Base-by-base conservation (phyloP, 148 eudicot genomes). In the Heliosperma pusillum region DNA sequence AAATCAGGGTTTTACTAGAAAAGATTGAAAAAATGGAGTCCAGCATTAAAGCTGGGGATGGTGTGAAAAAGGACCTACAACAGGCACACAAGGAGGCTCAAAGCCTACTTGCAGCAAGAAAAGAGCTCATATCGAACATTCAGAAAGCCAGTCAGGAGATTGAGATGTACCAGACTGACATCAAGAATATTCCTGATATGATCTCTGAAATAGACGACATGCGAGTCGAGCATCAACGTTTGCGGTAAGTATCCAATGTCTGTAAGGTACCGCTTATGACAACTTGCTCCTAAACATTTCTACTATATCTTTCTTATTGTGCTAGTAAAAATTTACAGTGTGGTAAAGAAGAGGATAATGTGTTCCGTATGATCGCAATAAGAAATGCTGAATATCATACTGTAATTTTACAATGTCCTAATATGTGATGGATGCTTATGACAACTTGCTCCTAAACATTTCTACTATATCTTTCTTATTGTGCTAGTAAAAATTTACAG, bases 21-120 rank as follows among this genome's bases (percentile, higher is more conserved):
- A 96, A 89, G 87, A 89, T 86, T 80, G 90, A 86, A 21, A 90
- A 93, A 73, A 82, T 88, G 94, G 99, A 90, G 81, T 81, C 75
- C 42, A 88, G 82, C 73, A 73, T 83, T 50, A 86, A 86, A 80
- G 90, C 85, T 66, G 93, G 86, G 80, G 94, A 86, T 8, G 80
- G 72, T 74, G 53, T 89, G 42, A 89, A 86, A 87, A 87, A 85
- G 68, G 91, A 92, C 25, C 81, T 90, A 64, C 86, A 89, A 59
- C 82, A 82, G 68, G 91, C 87, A 10, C 91, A 88, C 81, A 67
- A 76, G 76, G 97, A 92, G 83, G 95, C 91, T 25, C 92, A 84
- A 75, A 79, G 78, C 44, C 73, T 92, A 84, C 82, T 89, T 13
- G 76, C 77, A 36, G 82, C 85, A 66, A 88, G 83, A 80, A 84